Evolutionary conservation across 2,329 filamentous ascomycete genomes (phyloP).

Genomic region (Colletotrichum lindemuthianum): DNA sequence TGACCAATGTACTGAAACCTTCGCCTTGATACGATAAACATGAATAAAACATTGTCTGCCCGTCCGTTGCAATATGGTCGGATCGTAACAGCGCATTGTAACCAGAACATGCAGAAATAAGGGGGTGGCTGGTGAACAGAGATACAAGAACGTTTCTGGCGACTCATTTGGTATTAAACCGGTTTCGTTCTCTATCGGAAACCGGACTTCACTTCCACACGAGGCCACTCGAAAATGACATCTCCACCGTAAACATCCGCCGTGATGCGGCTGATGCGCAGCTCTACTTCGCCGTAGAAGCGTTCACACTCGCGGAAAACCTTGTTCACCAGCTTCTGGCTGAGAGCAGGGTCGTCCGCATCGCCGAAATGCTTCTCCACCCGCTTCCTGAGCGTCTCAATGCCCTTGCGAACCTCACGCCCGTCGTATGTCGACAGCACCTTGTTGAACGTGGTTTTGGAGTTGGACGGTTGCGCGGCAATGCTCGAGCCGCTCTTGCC

Average conservation of each 20-base stretch:
- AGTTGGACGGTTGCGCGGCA: slow-evolving; percentile 84
- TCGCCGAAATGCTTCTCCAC: slow-evolving; percentile 98
- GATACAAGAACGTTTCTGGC: slow-evolving; percentile 6
- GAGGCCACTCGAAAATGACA: slow-evolving; percentile 73
- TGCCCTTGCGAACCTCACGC: slow-evolving; percentile 89
- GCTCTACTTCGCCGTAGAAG: slow-evolving; percentile 71
- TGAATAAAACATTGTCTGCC: not conserved
- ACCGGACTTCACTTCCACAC: slow-evolving; percentile 68
- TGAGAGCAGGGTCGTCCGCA: slow-evolving; percentile 77
- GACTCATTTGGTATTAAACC: slow-evolving; percentile 1
- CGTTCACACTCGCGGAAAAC: slow-evolving; percentile 70
- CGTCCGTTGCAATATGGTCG: too few species aligned
- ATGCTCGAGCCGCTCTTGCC: slow-evolving; percentile 72
- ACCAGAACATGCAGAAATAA: not conserved
- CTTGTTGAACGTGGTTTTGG: slow-evolving; percentile 86
- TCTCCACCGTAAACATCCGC: slow-evolving; percentile 73
- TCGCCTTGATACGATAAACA: slow-evolving; percentile 16
- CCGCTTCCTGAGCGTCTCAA: slow-evolving; percentile 87
- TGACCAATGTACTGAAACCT: slow-evolving; percentile 14
- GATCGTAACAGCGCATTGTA: not conserved
- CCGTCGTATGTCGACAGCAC: slow-evolving; percentile 81
- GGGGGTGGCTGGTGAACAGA: not conserved
- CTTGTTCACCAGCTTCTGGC: slow-evolving; percentile 65
- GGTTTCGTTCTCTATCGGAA: slow-evolving; percentile 49
- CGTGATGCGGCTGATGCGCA: slow-evolving; percentile 67